These are phyloP conservation scores for Psilocybe cubensis DNA, from an alignment of 768 basidiomycete species.

Conservation along the genomic window DNA sequence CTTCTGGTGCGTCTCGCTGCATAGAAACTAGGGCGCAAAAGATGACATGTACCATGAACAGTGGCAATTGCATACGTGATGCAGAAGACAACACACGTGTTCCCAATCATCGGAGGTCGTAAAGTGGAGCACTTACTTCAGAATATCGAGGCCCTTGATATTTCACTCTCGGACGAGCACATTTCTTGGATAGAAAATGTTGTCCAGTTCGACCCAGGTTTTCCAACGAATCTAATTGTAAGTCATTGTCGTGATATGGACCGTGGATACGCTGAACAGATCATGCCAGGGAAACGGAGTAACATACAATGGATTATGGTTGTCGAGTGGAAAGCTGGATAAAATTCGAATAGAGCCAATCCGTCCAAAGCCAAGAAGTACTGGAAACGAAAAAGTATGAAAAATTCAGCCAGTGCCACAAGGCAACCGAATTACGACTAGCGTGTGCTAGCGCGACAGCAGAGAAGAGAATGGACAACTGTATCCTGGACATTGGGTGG, in stretches of 20 bases:
- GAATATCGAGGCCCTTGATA: conserved; percentile 56
- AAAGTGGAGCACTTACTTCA: conserved; percentile 54
- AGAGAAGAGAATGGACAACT: too few relatives aligned
- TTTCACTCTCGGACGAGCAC: conserved; percentile 47
- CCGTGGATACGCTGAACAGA: not conserved
- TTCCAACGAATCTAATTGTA: conserved; percentile 39
- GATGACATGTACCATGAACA: conserved; percentile 8
- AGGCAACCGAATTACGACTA: too few relatives aligned
- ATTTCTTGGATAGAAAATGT: conserved; percentile 47
- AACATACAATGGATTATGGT: not conserved
- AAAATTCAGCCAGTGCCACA: too few relatives aligned
- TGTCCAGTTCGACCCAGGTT: conserved; percentile 49
- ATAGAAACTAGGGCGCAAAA: not conserved
- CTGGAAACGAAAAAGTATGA: too few relatives aligned
- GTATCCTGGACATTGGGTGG: too few relatives aligned
- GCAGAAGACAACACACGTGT: conserved; percentile 56
- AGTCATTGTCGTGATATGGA: conserved; percentile 14
- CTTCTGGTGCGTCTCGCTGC: conserved; percentile 36
- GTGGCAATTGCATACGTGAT: conserved; percentile 61
- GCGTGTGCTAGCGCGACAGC: too few relatives aligned
- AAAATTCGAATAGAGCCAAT: not conserved
- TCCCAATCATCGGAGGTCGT: conserved; percentile 54
- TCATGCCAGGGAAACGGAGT: not conserved
- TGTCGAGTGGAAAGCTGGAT: not conserved
- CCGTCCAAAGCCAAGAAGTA: not conserved